Conservation (phyloP, 2,329 filamentous ascomycete species). For the Ilyonectria robusta region DNA sequence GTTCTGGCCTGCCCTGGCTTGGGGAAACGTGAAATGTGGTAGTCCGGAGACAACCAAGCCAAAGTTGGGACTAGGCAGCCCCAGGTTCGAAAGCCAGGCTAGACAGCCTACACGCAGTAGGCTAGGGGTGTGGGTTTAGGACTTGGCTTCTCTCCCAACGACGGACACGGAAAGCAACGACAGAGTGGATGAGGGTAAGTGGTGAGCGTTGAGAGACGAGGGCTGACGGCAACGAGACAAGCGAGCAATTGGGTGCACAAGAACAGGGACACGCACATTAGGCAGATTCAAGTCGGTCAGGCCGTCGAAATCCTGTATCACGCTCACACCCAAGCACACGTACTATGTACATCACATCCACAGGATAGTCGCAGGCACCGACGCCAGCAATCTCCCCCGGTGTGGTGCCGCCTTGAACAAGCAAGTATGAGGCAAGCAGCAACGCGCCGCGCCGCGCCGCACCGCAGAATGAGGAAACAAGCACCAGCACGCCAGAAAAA, state of each 20-base stretch:
- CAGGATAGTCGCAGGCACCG: slow-evolving; percentile 8
- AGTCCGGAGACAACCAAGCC: slow-evolving; percentile 24
- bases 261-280: slow-evolving; percentile 3
- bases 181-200: slow-evolving; percentile 11
- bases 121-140: slow-evolving; percentile 14
- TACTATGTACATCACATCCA: not conserved
- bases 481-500: slow-evolving; percentile 31
- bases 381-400: slow-evolving; percentile 8
- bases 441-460: not conserved
- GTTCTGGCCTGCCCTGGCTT: slow-evolving; percentile 19
- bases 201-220: not conserved
- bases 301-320: slow-evolving; percentile 18
- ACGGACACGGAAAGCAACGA: slow-evolving; percentile 1
- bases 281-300: slow-evolving; percentile 14
- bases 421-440: slow-evolving; percentile 4
- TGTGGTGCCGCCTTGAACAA: slow-evolving; percentile 2
- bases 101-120: no score
- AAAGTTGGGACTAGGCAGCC: slow-evolving; percentile 25
- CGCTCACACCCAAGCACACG: slow-evolving; percentile 21
- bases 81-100: slow-evolving; percentile 1
- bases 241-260: slow-evolving; percentile 10
- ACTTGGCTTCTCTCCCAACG: slow-evolving; percentile 3
- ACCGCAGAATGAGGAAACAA: slow-evolving; percentile 21
- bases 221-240: slow-evolving; percentile 16
- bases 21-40: slow-evolving; percentile 29